These are phyloP conservation scores for Coniferiporia weirii DNA, from an alignment of 1,284 basidiomycete genomes.

Conservation along the genomic window DNA sequence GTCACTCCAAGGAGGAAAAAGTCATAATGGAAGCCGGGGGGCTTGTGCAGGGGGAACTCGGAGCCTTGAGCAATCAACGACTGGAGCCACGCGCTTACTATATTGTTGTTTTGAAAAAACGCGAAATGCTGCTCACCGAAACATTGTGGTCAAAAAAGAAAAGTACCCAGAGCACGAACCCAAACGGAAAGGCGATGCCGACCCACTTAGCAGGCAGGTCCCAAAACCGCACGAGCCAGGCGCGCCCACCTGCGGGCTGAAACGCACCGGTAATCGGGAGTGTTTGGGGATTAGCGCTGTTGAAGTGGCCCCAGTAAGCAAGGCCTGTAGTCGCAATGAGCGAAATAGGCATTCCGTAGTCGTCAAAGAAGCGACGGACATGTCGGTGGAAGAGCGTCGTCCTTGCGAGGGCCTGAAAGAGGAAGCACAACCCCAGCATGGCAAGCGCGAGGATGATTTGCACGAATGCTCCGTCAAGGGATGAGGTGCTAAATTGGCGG, in stretches of 20 bases:
- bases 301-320: slow-evolving; percentile 83
- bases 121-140: slow-evolving; percentile 45
- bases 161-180: slow-evolving; percentile 63
- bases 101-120: neutral
- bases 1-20: slow-evolving; percentile 88
- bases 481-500: slow-evolving; percentile 56
- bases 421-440: slow-evolving; percentile 69
- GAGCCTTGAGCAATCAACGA: slow-evolving; percentile 91
- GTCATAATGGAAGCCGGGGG: slow-evolving; percentile 90
- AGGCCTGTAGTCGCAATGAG: slow-evolving; percentile 68
- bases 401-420: slow-evolving; percentile 64
- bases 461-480: slow-evolving; percentile 57
- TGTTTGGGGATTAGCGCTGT: slow-evolving; percentile 55
- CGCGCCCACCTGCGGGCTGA: slow-evolving; percentile 64
- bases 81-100: slow-evolving; percentile 32
- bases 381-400: slow-evolving; percentile 68
- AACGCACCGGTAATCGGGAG: slow-evolving; percentile 70
- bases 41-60: slow-evolving; percentile 86
- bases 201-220: slow-evolving; percentile 87
- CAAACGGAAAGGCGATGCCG: slow-evolving; percentile 74
- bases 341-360: slow-evolving; percentile 88
- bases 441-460: slow-evolving; percentile 73
- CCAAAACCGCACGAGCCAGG: slow-evolving; percentile 93
- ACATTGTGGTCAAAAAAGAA: slow-evolving; percentile 86
- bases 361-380: slow-evolving; percentile 70